Conservation (phyloP, 164 flowering plant species). For the Dillenia turbinata region DNA sequence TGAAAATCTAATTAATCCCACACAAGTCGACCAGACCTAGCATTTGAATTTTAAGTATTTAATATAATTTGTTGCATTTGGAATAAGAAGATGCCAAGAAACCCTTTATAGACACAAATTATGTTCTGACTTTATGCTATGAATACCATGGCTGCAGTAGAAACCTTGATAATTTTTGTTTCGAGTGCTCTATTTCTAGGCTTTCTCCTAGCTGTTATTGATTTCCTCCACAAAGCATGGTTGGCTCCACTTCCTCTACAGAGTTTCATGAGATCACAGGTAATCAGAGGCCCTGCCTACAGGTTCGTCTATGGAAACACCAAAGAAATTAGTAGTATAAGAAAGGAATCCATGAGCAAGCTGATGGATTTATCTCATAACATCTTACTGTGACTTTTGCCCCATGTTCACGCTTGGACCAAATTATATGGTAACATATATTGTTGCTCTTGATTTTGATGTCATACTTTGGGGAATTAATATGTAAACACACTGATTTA, state of each 20-base stretch:
- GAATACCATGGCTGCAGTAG: too few species aligned
- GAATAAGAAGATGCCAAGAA: too few species aligned
- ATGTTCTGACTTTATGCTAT: too few species aligned
- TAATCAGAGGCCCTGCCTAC: constrained; percentile 25
- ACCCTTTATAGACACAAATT: too few species aligned
- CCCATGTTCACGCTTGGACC: constrained; percentile 17
- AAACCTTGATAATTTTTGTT: too few species aligned
- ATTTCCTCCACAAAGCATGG: constrained; percentile 15
- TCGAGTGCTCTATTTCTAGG: too few species aligned
- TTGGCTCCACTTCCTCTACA: constrained; percentile 16
- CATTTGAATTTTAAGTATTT: too few species aligned
- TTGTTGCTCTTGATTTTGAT: not conserved
- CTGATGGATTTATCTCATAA: not conserved
- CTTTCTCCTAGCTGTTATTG: not conserved
- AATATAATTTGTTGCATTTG: too few species aligned
- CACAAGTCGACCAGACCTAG: too few species aligned
- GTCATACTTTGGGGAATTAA: not conserved
- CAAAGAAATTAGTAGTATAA: constrained; percentile 17
- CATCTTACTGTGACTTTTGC: constrained; percentile 11
- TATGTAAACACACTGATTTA: not conserved
- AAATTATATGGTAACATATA: constrained; percentile 13
- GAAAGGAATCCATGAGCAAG: constrained; percentile 12
- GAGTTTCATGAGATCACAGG: constrained; percentile 14
- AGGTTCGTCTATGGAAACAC: constrained; percentile 22
- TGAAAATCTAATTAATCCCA: too few species aligned